Evolutionary conservation across 2,329 filamentous ascomycete genomes (phyloP), one percentile per base, ranked within the genome.

Genomic region (Chaetomium olivaceum): DNA sequence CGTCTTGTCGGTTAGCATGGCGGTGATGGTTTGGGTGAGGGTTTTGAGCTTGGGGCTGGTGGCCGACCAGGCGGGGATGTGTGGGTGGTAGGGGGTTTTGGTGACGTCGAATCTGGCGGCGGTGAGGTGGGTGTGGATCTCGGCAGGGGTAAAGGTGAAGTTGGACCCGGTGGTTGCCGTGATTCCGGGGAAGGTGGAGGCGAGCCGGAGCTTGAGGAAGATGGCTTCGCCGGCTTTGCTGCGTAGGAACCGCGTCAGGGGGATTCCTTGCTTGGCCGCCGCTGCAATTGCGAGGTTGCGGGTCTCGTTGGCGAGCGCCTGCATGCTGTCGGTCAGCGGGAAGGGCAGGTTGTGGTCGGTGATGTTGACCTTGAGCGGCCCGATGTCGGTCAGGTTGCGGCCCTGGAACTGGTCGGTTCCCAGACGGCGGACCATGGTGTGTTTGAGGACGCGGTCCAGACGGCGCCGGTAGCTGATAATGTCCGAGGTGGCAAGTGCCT

Each of bases 351-450:
- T 36, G 66, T 71, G 71, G 57, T 71, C 67, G 25, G 63, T 60
- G 46, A 72, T 71, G 51, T 66, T 64, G 61, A 72, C 69, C 51
- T 61, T 65, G 31, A 72, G 67, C 16, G 64, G 66, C 8, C 68
- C 68, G 8, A 72, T 11, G 58, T 50, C 56, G 48, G 71, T 71
- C 11, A 72, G 63, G 21, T 61, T 52, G 16, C 55, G 61, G 46
- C 62, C 63, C 50, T 65, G 67, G 64, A 72, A 72, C 39, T 46
- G 33, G 65, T 71, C 68, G 21, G 66, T 71, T 12, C 67, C 70
- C 3, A 71, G 64, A 0, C 70, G 68, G 19, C 70, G 68, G 6
- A 71, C 65, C 70, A 72, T 72, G 1, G 58, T 51, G 36, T 54
- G 33, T 2, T 54, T 51, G 33, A 72, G 62, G 27, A 72, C 56